Base-by-base conservation (phyloP, 208 protist species). In the Leishmania arabica region DNA sequence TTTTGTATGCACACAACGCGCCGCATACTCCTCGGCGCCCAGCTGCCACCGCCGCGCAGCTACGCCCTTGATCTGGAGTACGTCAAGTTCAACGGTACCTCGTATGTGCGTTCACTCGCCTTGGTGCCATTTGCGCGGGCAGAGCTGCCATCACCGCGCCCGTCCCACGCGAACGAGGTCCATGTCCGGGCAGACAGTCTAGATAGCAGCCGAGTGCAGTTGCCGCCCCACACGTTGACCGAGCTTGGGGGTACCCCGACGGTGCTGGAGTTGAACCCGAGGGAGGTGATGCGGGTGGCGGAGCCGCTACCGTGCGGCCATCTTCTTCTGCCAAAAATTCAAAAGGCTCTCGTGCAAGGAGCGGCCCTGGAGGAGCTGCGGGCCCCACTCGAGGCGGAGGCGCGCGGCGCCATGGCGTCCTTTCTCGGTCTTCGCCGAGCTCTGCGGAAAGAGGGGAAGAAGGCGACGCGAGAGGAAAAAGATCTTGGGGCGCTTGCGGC, bases 61-160 rank as follows among this genome's bases (percentile, higher is more conserved):
- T 84, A 94, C 31, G 93, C 91, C 11, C 70, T 93, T 1, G 93
- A 96, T 74, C 60, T 93, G 24, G 91, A 96, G 86, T 96, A 95
- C 83, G 58, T 96, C 56, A 95, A 93, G 86, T 92, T 82, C 40
- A 56, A 84, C 60, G 84, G 88, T 15, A 40, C 40, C 34, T 71
- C 86, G 6, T 86, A 89, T 66, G 87, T 87, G 1, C 88, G 93
- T 0, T 85, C 90, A 37, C 84, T 89, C 5, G 93, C 90, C 5
- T 89, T 96, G 70, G 93, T 96, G 0, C 91, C 93, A 0, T 95
- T 96, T 45, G 45, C 74, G 15, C 78, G 74, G 24, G 47, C 24
- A 47, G 53, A 31, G 51, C n/a, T 42, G 51, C 49, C 21, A 51
- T 62, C 72, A 2, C 72, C 31, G 72, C 13, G 21, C 53, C 40